Conservation (phyloP, 1,139 yeast species). For the Candida pseudocylindracea region DNA sequence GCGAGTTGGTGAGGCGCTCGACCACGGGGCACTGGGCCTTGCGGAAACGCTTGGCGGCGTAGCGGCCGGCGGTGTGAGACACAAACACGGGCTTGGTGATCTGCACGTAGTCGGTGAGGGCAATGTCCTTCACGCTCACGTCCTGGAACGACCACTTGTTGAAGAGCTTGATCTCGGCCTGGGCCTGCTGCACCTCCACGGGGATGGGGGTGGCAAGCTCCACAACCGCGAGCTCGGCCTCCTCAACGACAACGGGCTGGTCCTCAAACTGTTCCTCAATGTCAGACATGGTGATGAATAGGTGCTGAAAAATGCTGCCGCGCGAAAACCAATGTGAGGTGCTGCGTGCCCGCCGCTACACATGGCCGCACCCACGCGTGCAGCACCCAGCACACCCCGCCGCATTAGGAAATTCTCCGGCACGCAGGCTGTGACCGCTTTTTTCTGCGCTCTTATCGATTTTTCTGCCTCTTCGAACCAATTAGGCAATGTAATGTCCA, state of each 20-base stretch:
- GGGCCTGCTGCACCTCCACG: constrained; percentile 91
- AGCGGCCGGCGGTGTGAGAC: constrained; percentile 99
- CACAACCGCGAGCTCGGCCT: constrained; percentile 58
- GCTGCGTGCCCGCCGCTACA: constrained; percentile 2
- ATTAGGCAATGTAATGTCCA: constrained; percentile 11
- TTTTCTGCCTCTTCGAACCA: constrained; percentile 9
- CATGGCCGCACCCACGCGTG: constrained; percentile 1
- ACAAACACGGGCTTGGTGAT: constrained; percentile 95
- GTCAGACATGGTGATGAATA: constrained; percentile 18
- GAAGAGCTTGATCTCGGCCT: constrained; percentile 91
- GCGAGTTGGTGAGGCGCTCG: constrained; percentile 98
- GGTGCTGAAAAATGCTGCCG: constrained; percentile 3
- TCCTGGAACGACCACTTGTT: constrained; percentile 99
- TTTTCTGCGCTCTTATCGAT: constrained; percentile 8
- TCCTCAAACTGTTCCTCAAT: constrained; percentile 26
- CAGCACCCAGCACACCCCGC: too few species aligned
- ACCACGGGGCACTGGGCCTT: constrained; percentile 99
- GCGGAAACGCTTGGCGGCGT: constrained; percentile 99
- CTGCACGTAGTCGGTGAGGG: constrained; percentile 96
- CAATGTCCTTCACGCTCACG: constrained; percentile 93
- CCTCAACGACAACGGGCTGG: constrained; percentile 32
- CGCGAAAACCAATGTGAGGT: constrained; percentile 2
- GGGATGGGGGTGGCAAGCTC: constrained; percentile 91
- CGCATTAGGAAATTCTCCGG: constrained; percentile 6
- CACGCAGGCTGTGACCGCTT: constrained; percentile 3